Evolutionary conservation across 768 basidiomycete species (phyloP), one percentile per base, ranked within the genome.

Genomic region (Collybiopsis confluens): DNA sequence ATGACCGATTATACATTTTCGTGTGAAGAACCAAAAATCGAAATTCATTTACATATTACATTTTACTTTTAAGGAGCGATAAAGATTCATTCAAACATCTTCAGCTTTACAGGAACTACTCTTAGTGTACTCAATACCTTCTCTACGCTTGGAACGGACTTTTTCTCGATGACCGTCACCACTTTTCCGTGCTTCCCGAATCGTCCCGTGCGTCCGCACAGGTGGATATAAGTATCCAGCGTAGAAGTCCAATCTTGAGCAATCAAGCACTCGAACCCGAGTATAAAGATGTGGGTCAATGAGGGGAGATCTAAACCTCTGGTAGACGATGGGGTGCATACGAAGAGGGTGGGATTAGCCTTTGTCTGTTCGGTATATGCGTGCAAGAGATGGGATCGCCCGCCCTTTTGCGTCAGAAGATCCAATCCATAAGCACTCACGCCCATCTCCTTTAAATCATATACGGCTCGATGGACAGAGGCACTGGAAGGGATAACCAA

Each of bases 181-280:
- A 89, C 86, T 67, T 80, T 85, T 15, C 88, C 88, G 20, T 66
- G 68, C 40, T 78, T 67, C 42, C 85, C 83, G 64, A 88, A 86
- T 55, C 88, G 77, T 20, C 88, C 87, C n/a, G 85, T 86, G 11
- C 89, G 81, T 13, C 90, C 89, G 4, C 85, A 82, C 38, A 84
- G 69, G 61, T 91, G 89, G 58, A 83, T 56, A 64, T 91, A 91
- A 37, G 73, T 73, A 58, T 86, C 85, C 36, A 80, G 77, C 10
- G 70, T 67, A 59, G 66, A 69, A 7, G 47, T 50, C 40, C 48
- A 40, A 20, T 51, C 55, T 23, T 52, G 40, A 2, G 50, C 38
- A 40, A 41, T 36, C 24, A 56, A 33, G 8, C 40, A 18, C 21
- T 44, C 41, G 27, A 86, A 68, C 3, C 88, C 88, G 42, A 86